Evolutionary conservation across 2,329 filamentous ascomycete genomes (phyloP).

Genomic region (Lachnellula suecica): DNA sequence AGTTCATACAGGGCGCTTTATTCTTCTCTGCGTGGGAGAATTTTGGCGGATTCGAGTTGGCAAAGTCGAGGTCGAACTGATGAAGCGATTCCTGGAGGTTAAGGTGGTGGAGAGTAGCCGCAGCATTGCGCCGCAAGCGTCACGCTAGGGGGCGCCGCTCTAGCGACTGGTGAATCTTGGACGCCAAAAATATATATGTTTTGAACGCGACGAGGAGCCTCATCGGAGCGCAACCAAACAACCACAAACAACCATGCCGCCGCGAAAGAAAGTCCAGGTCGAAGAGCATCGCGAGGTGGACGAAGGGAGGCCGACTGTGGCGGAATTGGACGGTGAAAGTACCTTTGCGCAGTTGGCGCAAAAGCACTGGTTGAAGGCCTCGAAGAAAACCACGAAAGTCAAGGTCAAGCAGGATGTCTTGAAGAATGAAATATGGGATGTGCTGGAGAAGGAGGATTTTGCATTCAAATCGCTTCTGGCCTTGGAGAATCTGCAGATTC

Average conservation of each 20-base stretch:
- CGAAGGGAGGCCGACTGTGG: constrained; percentile 59
- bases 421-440: constrained; percentile 86
- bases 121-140: too few relatives aligned
- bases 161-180: too few relatives aligned
- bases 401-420: constrained; percentile 79
- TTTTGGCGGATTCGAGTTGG: not conserved
- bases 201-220: constrained; percentile 11
- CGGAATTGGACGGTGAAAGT: constrained; percentile 69
- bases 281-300: constrained; percentile 36
- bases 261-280: constrained; percentile 28
- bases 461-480: constrained; percentile 73
- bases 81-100: too few relatives aligned
- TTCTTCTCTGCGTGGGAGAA: not conserved
- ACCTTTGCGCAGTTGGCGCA: constrained; percentile 76
- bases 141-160: too few relatives aligned
- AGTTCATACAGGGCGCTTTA: not conserved
- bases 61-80: not conserved
- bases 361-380: constrained; percentile 77
- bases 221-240: constrained; percentile 1
- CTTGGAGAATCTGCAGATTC: constrained; percentile 84
- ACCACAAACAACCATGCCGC: constrained; percentile 28
- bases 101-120: too few relatives aligned
- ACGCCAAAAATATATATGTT: not conserved
- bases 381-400: constrained; percentile 59
- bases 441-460: constrained; percentile 79